Evolutionary conservation across 129 eudicot genomes (phyloP).

Genomic region (Chrysanthemum makinoi): DNA sequence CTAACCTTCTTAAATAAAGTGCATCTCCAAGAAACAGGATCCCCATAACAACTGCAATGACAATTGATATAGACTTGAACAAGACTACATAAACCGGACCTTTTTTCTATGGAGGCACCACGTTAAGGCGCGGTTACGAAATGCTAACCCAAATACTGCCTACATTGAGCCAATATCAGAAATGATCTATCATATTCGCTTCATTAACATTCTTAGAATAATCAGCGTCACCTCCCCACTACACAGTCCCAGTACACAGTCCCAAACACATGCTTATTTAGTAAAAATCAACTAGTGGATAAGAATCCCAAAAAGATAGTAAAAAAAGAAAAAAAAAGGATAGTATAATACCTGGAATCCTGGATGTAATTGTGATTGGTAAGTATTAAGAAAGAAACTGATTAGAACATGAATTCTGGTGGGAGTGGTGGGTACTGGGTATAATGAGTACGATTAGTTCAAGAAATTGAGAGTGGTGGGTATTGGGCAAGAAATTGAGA

Average conservation of each 20-base stretch:
- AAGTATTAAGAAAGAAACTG: too few relatives aligned
- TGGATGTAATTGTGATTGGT: too few relatives aligned
- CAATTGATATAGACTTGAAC: conserved; percentile 5
- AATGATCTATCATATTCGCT: neutral
- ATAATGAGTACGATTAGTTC: too few relatives aligned
- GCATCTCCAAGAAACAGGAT: conserved; percentile 30
- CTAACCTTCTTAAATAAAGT: conserved; percentile 60
- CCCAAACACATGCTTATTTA: too few relatives aligned
- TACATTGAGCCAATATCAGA: neutral
- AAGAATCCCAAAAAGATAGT: too few relatives aligned
- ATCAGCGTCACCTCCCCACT: neutral
- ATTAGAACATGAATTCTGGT: too few relatives aligned
- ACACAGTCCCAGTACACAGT: neutral
- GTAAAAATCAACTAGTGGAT: too few relatives aligned
- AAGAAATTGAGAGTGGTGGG: too few relatives aligned
- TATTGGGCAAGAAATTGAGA: too few relatives aligned
- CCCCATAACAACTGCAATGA: conserved; percentile 4
- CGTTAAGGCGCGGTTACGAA: neutral
- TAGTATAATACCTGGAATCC: too few relatives aligned
- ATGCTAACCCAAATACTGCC: neutral
- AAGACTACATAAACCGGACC: conserved; percentile 12
- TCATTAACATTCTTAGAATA: neutral
- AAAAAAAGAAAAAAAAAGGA: too few relatives aligned
- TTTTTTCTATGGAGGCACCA: conserved; percentile 3
- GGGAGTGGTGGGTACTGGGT: too few relatives aligned